Percentiles rank a stretch among this genome's conserved stretches.
phyloP scores from a whole-genome alignment of 768 basidiomycete species.

The Calocybe cyanea region DNA sequence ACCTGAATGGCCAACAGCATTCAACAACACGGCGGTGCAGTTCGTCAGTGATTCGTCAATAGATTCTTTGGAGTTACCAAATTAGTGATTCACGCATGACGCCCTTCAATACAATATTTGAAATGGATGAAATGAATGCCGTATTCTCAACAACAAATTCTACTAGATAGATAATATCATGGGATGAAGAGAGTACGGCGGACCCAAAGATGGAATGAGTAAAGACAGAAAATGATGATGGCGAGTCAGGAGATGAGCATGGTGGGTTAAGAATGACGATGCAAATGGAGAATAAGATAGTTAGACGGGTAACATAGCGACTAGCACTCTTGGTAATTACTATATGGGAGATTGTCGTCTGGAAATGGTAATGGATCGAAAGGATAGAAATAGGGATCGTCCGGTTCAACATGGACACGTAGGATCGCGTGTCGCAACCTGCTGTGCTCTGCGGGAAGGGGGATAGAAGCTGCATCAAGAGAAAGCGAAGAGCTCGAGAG shows the following conservation, averaged over 20 bases:
- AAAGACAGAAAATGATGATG: constrained; percentile 8
- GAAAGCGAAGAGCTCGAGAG: constrained; percentile 55
- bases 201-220: constrained; percentile 9
- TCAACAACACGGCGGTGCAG: constrained; percentile 65
- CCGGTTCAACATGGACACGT: constrained; percentile 60
- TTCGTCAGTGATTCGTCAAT: constrained; percentile 25
- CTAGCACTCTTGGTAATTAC: constrained; percentile 67
- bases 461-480: constrained; percentile 48
- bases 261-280: too few species aligned
- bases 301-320: constrained; percentile 25
- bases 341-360: constrained; percentile 47
- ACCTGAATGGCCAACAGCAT: constrained; percentile 53
- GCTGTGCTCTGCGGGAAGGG: constrained; percentile 49
- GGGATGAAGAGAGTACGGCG: constrained; percentile 10
- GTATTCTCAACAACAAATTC: constrained; percentile 4
- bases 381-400: constrained; percentile 58
- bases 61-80: constrained; percentile 8
- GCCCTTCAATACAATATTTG: neutral
- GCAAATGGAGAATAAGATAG: constrained; percentile 17
- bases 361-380: constrained; percentile 72
- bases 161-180: constrained; percentile 14
- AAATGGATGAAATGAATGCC: constrained; percentile 9
- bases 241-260: constrained; percentile 11
- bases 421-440: constrained; percentile 43
- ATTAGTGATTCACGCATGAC: too few species aligned